Evolutionary conservation across 2,329 filamentous ascomycete species (phyloP), one percentile per base, ranked within the genome.

Genomic region (Aspergillus pseudoglaucus): DNA sequence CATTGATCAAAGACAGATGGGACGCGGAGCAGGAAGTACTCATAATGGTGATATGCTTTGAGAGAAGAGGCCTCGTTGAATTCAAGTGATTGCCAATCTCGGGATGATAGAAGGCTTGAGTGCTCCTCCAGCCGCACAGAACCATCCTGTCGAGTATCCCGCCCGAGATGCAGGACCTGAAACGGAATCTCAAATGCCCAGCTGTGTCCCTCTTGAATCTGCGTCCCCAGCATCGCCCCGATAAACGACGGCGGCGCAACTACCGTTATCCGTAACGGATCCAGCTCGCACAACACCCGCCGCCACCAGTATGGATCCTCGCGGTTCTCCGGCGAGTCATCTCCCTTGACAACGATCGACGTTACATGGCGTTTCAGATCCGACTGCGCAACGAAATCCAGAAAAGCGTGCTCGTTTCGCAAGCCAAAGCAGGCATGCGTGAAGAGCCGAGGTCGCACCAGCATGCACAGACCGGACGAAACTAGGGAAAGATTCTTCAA

Each of bases 1-100:
- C 67, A 69, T 47, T 59, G 72, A 18, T 74, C 72, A 1, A 87
- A 68, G 47, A 87, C 74, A 12, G 82, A 82, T 0, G 82, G 84
- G 6, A 84, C 77, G 1, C 75, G 72, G 40, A 81, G 81, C 32
- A 83, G 72, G 59, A 84, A 87, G 66, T 84, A 88, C 57, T 88
- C 83, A 62, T 88, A 85, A 3, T 80, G 82, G 42, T 78, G 77
- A 67, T 88, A 90, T 5, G 81, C 84, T 48, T 77, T 76, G n/a
- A 85, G 76, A 4, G 82, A 88, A 0, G 85, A 88, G 7, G 85
- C 85, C 68, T 91, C 87, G 61, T 90, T 90, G 53, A 89, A 78
- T 2, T 79, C 70, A 0, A 89, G 58, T 15, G 78, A 75, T 0
- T 74, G 75, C 87, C 87, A 90, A 2, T 78, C 77, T 1, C 79